Evolutionary conservation across 1,284 basidiomycete genomes (phyloP).

Genomic region (Vanrija humicola): DNA sequence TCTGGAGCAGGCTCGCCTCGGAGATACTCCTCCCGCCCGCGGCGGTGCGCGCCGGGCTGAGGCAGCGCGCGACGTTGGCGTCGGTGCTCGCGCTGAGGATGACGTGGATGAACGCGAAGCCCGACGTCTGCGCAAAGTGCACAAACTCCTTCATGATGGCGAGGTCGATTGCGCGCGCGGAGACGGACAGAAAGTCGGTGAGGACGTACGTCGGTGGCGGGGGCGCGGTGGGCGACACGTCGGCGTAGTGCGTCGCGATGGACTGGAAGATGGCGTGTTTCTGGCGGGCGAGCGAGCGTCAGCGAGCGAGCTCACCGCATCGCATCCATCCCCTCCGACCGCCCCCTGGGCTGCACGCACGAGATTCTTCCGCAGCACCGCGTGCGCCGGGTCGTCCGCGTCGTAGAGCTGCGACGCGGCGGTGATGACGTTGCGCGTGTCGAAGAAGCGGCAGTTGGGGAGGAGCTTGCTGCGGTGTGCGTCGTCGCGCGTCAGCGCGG

Average conservation of each 20-base stretch:
- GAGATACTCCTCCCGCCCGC: not conserved
- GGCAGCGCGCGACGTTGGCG: constrained; percentile 18
- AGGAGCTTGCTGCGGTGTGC: constrained; percentile 22
- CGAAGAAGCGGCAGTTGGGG: constrained; percentile 30
- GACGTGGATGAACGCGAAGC: constrained; percentile 27
- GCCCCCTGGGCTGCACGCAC: constrained; percentile 3
- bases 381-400: constrained; percentile 5
- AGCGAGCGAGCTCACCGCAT: not conserved
- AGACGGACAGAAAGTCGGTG: constrained; percentile 16
- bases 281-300: not conserved
- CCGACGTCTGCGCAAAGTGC: constrained; percentile 1
- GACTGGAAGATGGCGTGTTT: constrained; percentile 17
- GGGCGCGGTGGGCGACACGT: constrained; percentile 9
- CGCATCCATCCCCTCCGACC: not conserved
- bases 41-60: not conserved
- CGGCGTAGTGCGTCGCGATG: constrained; percentile 3
- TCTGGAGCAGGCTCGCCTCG: constrained; percentile 22
- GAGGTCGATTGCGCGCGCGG: constrained; percentile 11
- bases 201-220: constrained; percentile 9
- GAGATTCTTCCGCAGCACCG: constrained; percentile 14
- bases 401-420: constrained; percentile 16
- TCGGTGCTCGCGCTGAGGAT: constrained; percentile 22
- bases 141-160: constrained; percentile 16
- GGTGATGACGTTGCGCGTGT: constrained; percentile 19
- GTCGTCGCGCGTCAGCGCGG: not conserved